Conservation (phyloP, 257 asterid genomes). For the Thymus mandschuricus region DNA sequence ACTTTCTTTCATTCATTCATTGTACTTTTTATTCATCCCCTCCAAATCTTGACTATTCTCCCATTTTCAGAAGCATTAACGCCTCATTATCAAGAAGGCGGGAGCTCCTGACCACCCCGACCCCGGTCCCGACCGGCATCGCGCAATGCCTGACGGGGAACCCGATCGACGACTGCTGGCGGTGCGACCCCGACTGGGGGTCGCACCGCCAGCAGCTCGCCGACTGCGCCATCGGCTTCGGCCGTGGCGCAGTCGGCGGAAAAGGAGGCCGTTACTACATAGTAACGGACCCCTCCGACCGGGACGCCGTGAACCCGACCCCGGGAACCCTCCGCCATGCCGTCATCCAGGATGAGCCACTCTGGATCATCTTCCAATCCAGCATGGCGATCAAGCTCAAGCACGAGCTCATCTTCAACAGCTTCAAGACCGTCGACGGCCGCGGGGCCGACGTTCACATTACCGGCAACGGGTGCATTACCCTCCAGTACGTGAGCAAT, state of each 20-base stretch:
- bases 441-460: constrained; percentile 63
- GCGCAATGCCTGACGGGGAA: constrained; percentile 79
- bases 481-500: constrained; percentile 62
- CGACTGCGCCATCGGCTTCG: constrained; percentile 82
- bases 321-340: constrained; percentile 88
- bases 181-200: constrained; percentile 87
- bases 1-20: background rate
- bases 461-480: constrained; percentile 78
- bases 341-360: constrained; percentile 84
- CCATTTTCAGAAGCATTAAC: constrained; percentile 51
- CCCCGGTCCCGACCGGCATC: constrained; percentile 36
- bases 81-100: constrained; percentile 58
- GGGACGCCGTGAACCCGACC: constrained; percentile 53
- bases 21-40: background rate
- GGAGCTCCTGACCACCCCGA: constrained; percentile 34
- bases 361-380: constrained; percentile 70
- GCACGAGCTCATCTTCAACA: constrained; percentile 76
- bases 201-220: constrained; percentile 72
- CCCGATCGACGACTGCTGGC: constrained; percentile 98
- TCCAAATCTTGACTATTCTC: background rate
- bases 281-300: constrained; percentile 76
- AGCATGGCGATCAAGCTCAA: constrained; percentile 67
- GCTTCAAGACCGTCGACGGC: constrained; percentile 73
- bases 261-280: constrained; percentile 71
- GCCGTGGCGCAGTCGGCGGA: constrained; percentile 67